Base-by-base conservation (phyloP, 805 yeast species). In the Diddensiella santjacobensis region DNA sequence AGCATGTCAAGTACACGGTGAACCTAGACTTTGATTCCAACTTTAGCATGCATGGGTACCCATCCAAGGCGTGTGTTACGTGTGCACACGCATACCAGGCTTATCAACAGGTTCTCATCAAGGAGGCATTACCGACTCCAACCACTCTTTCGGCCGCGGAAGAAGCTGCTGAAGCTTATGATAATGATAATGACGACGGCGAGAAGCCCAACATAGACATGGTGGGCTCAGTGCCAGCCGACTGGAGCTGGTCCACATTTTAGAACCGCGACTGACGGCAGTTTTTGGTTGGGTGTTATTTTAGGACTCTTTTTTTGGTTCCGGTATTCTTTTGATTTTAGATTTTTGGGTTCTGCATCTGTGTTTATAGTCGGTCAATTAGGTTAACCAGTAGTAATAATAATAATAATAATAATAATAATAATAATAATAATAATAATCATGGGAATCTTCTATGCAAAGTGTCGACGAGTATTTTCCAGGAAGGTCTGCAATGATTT, bases 221-320 rank as follows among this genome's bases (percentile, higher is more conserved):
- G n/a, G 72, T 66, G 0, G 78, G 77, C 1, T 69, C 70, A 37
- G 80, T 83, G 6, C 88, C 88, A 11, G 87, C 83, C 15, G 85
- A 83, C 61, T 83, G 89, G 89, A 80, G 79, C 58, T 83, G 90
- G 90, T 79, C 85, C 52, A 81, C 87, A 17, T 83, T 83, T 57
- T 83, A 68, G 37, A 36, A n/a, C n/a, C n/a, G n/a, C n/a, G n/a
- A n/a, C n/a, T n/a, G n/a, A n/a, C n/a, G n/a, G n/a, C n/a, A n/a
- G n/a, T n/a, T n/a, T n/a, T n/a, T n/a, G n/a, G n/a, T n/a, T n/a
- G n/a, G n/a, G n/a, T n/a, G n/a, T n/a, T n/a, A n/a, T n/a, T n/a
- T n/a, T n/a, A n/a, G n/a, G n/a, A n/a, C n/a, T n/a, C n/a, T n/a
- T n/a, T n/a, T n/a, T n/a, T n/a, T n/a, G n/a, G n/a, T n/a, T n/a